Evolutionary conservation across 768 basidiomycete species (phyloP).

Genomic region (Gloeophyllum trabeum): DNA sequence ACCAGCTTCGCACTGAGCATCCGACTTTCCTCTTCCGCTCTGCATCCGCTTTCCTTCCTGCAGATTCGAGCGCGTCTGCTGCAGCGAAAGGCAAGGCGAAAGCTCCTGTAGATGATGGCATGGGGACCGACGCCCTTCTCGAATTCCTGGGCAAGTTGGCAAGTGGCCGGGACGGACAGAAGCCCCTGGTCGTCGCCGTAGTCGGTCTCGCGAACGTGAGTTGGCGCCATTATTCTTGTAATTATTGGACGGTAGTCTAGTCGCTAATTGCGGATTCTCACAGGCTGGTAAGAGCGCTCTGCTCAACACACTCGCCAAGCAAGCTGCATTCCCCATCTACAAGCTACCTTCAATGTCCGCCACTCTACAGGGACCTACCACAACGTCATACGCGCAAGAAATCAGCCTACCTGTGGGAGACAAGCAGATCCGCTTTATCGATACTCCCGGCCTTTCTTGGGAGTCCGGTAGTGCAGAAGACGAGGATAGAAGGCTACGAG

Average conservation of each 20-base stretch:
- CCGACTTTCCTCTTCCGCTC: conserved; percentile 67
- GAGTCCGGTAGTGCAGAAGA: conserved; percentile 28
- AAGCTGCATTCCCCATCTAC: conserved; percentile 45
- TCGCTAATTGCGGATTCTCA: conserved; percentile 1
- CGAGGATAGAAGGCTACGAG: conserved; percentile 39
- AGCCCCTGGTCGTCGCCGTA: conserved; percentile 59
- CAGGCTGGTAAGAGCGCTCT: conserved; percentile 67
- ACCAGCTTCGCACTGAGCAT: conserved; percentile 43
- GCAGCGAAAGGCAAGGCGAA: conserved; percentile 35
- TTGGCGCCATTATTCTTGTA: conserved; percentile 5
- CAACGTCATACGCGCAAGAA: conserved; percentile 59
- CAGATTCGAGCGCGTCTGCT: conserved; percentile 9
- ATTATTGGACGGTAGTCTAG: conserved; percentile 3
- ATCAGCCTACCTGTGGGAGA: conserved; percentile 37
- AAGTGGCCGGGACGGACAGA: conserved; percentile 31
- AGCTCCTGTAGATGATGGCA: conserved; percentile 40
- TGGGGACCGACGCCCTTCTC: conserved; percentile 46
- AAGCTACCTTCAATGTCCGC: conserved; percentile 29
- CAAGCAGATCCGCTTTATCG: conserved; percentile 54
- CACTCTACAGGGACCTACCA: conserved; percentile 48
- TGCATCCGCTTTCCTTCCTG: conserved; percentile 54
- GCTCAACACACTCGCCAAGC: conserved; percentile 64
- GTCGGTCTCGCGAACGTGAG: conserved; percentile 79
- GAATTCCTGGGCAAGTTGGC: conserved; percentile 36
- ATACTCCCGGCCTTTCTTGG: conserved; percentile 82